phyloP scores from a whole-genome alignment of 108 stramenopile genomes.

The Discostella stelligeroides region DNA sequence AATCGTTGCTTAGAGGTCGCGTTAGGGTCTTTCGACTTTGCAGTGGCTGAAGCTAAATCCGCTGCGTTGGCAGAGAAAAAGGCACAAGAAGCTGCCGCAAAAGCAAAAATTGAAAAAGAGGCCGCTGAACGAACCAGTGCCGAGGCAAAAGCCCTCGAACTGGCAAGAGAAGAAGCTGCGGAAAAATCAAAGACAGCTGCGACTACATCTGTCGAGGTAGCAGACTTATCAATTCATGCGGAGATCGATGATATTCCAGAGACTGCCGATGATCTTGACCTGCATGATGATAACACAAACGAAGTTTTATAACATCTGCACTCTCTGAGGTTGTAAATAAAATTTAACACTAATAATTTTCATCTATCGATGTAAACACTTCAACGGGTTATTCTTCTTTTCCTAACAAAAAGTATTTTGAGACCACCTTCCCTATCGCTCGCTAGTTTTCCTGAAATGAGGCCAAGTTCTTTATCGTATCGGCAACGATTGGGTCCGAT shows the following conservation, averaged over 20 bases:
- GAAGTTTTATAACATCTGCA: neutral
- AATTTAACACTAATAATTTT: constrained; percentile 6
- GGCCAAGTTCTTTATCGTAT: constrained; percentile 49
- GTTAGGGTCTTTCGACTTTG: constrained; percentile 56
- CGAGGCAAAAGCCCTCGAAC: constrained; percentile 16
- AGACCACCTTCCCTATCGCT: neutral
- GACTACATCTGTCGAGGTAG: no score
- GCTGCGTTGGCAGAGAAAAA: constrained; percentile 8
- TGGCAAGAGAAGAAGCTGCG: constrained; percentile 8
- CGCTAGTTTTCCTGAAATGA: constrained; percentile 17
- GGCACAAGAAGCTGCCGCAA: constrained; percentile 25
- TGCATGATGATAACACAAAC: neutral
- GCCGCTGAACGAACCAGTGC: constrained; percentile 29
- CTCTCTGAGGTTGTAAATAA: neutral
- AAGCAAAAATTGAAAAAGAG: constrained; percentile 43
- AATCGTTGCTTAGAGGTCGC: constrained; percentile 67
- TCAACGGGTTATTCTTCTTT: no score
- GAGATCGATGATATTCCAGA: constrained; percentile 11
- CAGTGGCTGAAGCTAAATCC: constrained; percentile 27
- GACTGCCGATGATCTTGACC: neutral
- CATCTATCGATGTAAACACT: neutral
- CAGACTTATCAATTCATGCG: no score
- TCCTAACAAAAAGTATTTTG: neutral
- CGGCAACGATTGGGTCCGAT: constrained; percentile 49
- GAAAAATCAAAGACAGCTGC: neutral